Evolutionary conservation across 2,329 filamentous ascomycete genomes (phyloP).

Genomic region (Fusarium ramigenum): DNA sequence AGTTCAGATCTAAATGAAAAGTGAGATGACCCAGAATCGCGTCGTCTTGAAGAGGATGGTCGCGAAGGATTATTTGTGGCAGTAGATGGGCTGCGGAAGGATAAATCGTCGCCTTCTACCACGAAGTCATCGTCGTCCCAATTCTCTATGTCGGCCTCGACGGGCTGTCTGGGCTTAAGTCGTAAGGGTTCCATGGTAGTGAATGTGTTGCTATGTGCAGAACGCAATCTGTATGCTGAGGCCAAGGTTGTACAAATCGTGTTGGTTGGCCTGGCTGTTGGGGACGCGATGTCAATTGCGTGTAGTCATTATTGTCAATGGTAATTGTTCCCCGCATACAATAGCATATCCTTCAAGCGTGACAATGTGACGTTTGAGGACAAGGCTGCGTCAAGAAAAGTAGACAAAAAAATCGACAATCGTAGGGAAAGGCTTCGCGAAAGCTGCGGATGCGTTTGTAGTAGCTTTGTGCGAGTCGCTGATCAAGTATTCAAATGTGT

Average conservation of each 20-base stretch:
- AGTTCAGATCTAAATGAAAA: constrained; percentile 85
- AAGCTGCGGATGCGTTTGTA: constrained; percentile 10
- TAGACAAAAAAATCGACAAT: constrained; percentile 20
- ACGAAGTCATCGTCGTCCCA: constrained; percentile 84
- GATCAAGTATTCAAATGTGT: constrained; percentile 22
- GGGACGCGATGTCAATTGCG: constrained; percentile 41
- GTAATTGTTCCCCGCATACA: constrained; percentile 37
- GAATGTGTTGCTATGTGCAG: constrained; percentile 14
- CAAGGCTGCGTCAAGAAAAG: neutral
- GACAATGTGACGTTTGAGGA: neutral
- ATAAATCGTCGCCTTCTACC: constrained; percentile 73
- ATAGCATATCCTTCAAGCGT: constrained; percentile 37
- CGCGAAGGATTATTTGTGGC: constrained; percentile 53
- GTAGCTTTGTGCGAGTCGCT: constrained; percentile 12
- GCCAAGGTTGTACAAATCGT: constrained; percentile 20
- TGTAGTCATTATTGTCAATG: constrained; percentile 44
- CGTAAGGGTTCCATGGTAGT: constrained; percentile 63
- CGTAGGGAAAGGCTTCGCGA: constrained; percentile 13
- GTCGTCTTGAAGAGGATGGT: constrained; percentile 58
- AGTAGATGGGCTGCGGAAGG: constrained; percentile 63
- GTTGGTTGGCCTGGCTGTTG: constrained; percentile 29
- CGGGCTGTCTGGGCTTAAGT: constrained; percentile 62
- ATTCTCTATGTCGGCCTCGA: constrained; percentile 73
- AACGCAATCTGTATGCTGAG: constrained; percentile 17
- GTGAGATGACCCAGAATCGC: constrained; percentile 84